Evolutionary conservation across 2,329 filamentous ascomycete species (phyloP), one percentile per base, ranked within the genome.

Genomic region (Cladosporium austrohemisphaericum): DNA sequence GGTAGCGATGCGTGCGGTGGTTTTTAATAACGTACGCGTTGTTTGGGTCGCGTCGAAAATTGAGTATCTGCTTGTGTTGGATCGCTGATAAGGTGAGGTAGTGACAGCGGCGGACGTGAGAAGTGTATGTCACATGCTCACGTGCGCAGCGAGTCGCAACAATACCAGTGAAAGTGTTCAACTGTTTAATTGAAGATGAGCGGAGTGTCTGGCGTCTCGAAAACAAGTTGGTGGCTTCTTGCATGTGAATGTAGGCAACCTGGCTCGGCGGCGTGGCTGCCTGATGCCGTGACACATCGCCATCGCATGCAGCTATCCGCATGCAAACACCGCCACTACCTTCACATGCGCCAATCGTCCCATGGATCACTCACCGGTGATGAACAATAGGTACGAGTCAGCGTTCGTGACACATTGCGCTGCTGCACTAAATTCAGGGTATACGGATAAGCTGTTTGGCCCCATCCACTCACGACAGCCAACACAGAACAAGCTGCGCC

Each of bases 341-440:
- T 41, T 41, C 38, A 31, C 38, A 41, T 31, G 38, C 38, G 38
- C 38, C 38, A 41, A 41, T 41, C 38, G 38, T 18, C 31, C 31
- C 11, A 28, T 5, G 20, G 22, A n/a, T 14, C 13, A 26, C 37
- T 40, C 35, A 40, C 23, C 38, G 25, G 25, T 28, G 8, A 4
- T 8, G 22, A 28, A 20, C 23, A 18, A n/a, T n/a, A n/a, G n/a
- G 38, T 23, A 28, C 25, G 10, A 19, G 7, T 41, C 23, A 31
- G 26, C 38, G 13, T 23, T 40, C n/a, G 22, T 40, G 23, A 23
- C 37, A 23, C 37, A 23, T 40, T n/a, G n/a, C n/a, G n/a, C n/a
- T n/a, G n/a, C n/a, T n/a, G n/a, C 37, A 40, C 23, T 40, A n/a
- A 31, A 38, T 47, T 38, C 44, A 38, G 32, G 33, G 44, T 47